phyloP scores from a whole-genome alignment of 148 eudicot genomes.

The Spergularia bocconei region DNA sequence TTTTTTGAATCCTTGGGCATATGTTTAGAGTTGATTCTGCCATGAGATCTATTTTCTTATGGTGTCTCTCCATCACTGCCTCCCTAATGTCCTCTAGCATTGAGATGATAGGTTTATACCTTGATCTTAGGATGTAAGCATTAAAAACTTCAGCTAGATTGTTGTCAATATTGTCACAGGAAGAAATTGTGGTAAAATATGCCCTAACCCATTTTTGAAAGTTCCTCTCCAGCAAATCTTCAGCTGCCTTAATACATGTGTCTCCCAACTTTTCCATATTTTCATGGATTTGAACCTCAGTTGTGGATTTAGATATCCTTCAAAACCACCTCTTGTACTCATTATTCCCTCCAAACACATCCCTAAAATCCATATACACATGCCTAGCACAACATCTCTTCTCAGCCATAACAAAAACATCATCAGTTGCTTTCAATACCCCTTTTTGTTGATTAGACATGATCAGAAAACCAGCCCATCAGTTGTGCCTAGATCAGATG shows the following conservation, averaged over 20 bases:
- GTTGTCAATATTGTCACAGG: neutral
- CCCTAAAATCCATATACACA: neutral
- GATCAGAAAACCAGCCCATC: neutral
- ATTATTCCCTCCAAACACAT: neutral
- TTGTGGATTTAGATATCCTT: neutral
- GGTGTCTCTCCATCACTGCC: no score
- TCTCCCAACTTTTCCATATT: neutral
- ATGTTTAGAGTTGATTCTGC: no score
- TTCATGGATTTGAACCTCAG: neutral
- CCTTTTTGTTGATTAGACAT: slow-evolving; percentile 4
- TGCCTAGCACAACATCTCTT: neutral
- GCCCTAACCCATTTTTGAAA: neutral
- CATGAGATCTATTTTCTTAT: no score
- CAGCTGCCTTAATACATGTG: neutral
- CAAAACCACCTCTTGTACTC: neutral
- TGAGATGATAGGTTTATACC: no score
- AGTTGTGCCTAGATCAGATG: neutral
- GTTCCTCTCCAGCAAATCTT: neutral
- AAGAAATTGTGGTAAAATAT: neutral
- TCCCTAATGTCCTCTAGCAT: no score
- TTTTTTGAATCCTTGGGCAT: no score
- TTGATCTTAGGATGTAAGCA: no score
- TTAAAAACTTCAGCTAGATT: neutral
- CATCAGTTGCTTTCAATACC: neutral
- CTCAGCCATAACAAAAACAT: neutral